Evolutionary conservation across 805 yeast species (phyloP).

Genomic region (Teunomyces stri): DNA sequence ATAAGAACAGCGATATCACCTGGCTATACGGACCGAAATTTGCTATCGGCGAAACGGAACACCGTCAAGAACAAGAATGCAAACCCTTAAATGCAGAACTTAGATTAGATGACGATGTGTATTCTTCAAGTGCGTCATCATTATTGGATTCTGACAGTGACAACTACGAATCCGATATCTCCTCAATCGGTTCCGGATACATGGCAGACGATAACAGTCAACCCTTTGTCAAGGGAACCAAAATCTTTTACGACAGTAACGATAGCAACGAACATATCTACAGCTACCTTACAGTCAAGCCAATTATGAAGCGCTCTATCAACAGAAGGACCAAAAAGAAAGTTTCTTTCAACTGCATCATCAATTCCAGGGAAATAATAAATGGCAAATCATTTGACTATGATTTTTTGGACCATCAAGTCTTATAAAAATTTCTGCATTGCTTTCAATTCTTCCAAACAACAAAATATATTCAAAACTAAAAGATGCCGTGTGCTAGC

Average conservation of each 20-base stretch:
- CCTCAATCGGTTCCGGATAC: slow-evolving; percentile 15
- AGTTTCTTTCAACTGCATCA: slow-evolving; percentile 42
- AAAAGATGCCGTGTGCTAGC: background rate
- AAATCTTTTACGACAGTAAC: slow-evolving; percentile 1
- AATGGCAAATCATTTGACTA: slow-evolving; percentile 45
- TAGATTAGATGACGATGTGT: slow-evolving; percentile 16
- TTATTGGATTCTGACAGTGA: slow-evolving; percentile 8
- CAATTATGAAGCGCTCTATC: slow-evolving; percentile 14
- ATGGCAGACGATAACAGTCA: slow-evolving; percentile 11
- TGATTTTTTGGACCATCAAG: slow-evolving; percentile 38
- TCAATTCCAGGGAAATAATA: slow-evolving; percentile 45
- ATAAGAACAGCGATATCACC: slow-evolving; percentile 51
- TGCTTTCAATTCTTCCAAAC: slow-evolving; percentile 6
- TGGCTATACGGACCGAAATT: slow-evolving; percentile 53
- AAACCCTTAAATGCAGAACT: background rate
- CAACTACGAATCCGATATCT: slow-evolving; percentile 11
- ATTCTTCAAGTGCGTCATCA: slow-evolving; percentile 4
- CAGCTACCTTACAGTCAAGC: slow-evolving; percentile 13
- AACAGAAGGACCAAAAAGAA: slow-evolving; percentile 14
- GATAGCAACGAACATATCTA: slow-evolving; percentile 9
- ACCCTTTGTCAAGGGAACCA: slow-evolving; percentile 1
- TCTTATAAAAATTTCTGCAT: slow-evolving; percentile 18
- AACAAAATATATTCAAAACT: background rate
- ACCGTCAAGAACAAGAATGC: slow-evolving; percentile 1
- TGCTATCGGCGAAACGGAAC: background rate